phyloP scores from a whole-genome alignment of 129 eudicot genomes.

The Arctium minus region DNA sequence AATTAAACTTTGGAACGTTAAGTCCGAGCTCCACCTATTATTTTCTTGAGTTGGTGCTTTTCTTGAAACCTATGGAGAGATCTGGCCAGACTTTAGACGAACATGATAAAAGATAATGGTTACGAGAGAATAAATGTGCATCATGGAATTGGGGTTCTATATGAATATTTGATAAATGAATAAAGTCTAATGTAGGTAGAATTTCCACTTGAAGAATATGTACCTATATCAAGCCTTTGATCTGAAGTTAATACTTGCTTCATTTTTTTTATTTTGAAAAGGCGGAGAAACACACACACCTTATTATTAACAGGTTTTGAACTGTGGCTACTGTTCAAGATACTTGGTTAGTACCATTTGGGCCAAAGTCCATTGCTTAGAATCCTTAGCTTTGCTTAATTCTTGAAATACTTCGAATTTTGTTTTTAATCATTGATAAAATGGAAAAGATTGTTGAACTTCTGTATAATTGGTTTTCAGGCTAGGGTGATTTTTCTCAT shows the following conservation, averaged over 20 bases:
- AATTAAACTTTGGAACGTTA: too few relatives aligned
- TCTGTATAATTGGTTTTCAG: slow-evolving; percentile 38
- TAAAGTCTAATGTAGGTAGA: not conserved
- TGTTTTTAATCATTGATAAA: not conserved
- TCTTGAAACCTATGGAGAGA: too few relatives aligned
- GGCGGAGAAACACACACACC: not conserved
- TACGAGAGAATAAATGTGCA: too few relatives aligned
- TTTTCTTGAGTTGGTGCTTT: too few relatives aligned
- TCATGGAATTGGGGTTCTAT: not conserved
- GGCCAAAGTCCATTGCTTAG: not conserved
- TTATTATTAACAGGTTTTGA: too few relatives aligned
- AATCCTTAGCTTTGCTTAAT: not conserved
- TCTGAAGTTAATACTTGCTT: not conserved
- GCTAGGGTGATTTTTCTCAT: slow-evolving; percentile 52
- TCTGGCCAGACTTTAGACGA: too few relatives aligned
- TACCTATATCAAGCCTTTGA: not conserved
- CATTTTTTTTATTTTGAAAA: not conserved
- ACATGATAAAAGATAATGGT: too few relatives aligned
- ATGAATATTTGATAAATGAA: not conserved
- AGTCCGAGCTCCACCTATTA: too few relatives aligned
- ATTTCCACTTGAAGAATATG: not conserved
- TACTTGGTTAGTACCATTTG: not conserved
- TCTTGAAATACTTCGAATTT: not conserved
- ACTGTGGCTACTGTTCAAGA: too few relatives aligned
- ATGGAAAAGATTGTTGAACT: not conserved